A percentile compares a stretch with the other conserved stretches of the same genome.
phyloP scores from a whole-genome alignment of 1,139 yeast genomes.

The Pichia cactophila region DNA sequence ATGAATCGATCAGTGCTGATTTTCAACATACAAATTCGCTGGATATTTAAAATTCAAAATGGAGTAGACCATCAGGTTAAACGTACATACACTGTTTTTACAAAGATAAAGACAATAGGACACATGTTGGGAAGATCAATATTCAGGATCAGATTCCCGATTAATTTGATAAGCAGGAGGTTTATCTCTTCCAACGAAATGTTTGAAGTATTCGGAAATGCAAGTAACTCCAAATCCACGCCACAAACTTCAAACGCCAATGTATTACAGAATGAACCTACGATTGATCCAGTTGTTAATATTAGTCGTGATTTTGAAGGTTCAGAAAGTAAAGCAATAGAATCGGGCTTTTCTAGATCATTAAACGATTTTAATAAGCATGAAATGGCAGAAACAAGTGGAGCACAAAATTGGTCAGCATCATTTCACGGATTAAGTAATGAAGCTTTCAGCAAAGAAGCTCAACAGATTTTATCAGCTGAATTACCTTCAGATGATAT shows the following conservation, averaged over 20 bases:
- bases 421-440: constrained; percentile 80
- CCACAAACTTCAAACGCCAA: neutral
- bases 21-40: too few species aligned
- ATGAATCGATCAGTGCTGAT: too few species aligned
- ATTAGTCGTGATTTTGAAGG: constrained; percentile 13
- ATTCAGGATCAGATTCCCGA: neutral
- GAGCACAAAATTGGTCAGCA: constrained; percentile 55
- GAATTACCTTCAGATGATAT: constrained; percentile 62
- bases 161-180: constrained; percentile 1
- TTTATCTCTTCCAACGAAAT: constrained; percentile 13
- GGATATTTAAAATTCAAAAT: too few species aligned
- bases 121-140: neutral
- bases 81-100: too few species aligned
- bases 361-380: constrained; percentile 18
- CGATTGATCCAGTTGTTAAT: constrained; percentile 22
- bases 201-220: constrained; percentile 14
- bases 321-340: constrained; percentile 2
- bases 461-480: constrained; percentile 51
- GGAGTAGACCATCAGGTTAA: too few species aligned
- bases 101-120: too few species aligned
- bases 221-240: neutral
- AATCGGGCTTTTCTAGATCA: constrained; percentile 15
- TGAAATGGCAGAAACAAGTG: constrained; percentile 8
- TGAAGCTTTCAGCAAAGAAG: constrained; percentile 57
- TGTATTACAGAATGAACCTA: neutral